Evolutionary conservation across 2,329 filamentous ascomycete species (phyloP).

Genomic region (Fusarium camptoceras): DNA sequence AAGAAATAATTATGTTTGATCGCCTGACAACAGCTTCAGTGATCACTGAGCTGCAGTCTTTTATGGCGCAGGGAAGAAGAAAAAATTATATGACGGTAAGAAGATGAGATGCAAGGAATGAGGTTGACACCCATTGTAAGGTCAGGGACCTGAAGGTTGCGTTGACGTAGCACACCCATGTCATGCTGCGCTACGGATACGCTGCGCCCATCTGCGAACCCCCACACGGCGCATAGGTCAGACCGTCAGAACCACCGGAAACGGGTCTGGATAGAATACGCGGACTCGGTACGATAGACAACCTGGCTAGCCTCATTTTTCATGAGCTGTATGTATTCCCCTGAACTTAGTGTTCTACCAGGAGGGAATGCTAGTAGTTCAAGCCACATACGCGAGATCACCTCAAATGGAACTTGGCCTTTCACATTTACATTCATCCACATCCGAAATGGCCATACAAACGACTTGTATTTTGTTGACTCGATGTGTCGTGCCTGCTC

Average conservation of each 20-base stretch:
- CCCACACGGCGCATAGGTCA: constrained; percentile 13
- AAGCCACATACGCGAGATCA: neutral
- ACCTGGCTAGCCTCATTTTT: constrained; percentile 14
- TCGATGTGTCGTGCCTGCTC: constrained; percentile 41
- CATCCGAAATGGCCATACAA: constrained; percentile 29
- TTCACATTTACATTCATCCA: constrained; percentile 8
- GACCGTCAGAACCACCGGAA: constrained; percentile 27
- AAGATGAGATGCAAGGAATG: constrained; percentile 40
- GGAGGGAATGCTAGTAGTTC: neutral
- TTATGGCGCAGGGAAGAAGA: constrained; percentile 23
- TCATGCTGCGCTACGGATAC: neutral
- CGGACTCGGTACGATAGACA: constrained; percentile 10
- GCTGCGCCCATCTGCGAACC: constrained; percentile 8
- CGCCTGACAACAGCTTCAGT: constrained; percentile 46
- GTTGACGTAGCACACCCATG: constrained; percentile 33
- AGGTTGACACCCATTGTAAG: constrained; percentile 32
- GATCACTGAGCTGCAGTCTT: constrained; percentile 43
- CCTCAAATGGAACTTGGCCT: neutral
- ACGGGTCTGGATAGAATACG: constrained; percentile 19
- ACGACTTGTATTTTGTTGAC: constrained; percentile 47
- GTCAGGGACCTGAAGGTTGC: constrained; percentile 11
- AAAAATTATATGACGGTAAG: constrained; percentile 32
- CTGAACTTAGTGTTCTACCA: neutral
- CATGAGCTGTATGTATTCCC: neutral
- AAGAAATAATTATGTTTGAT: constrained; percentile 23